A percentile compares a stretch with the other conserved stretches of the same genome.
phyloP scores from a whole-genome alignment of 371 early-diverging fungal genomes.

The Dichotomocladium elegans region DNA sequence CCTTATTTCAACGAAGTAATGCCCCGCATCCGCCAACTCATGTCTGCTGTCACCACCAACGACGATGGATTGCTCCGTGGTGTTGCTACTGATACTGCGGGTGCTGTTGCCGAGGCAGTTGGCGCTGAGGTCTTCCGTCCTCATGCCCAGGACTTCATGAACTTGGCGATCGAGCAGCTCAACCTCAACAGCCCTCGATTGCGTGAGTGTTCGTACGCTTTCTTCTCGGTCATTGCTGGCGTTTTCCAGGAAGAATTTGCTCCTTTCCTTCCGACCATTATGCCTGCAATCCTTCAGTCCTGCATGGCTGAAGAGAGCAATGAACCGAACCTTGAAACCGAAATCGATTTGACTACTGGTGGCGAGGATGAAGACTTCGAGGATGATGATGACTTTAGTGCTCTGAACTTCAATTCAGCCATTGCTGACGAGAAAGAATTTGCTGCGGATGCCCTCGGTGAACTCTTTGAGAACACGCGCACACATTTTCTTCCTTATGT shows the following conservation, averaged over 20 bases:
- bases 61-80: conserved; percentile 72
- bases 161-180: conserved; percentile 72
- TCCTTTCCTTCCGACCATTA: conserved; percentile 65
- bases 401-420: conserved; percentile 58
- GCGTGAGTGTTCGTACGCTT: conserved; percentile 79
- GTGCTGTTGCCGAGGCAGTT: conserved; percentile 79
- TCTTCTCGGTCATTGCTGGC: conserved; percentile 75
- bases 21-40: conserved; percentile 61
- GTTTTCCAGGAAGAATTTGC: conserved; percentile 78
- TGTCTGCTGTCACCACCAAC: conserved; percentile 59
- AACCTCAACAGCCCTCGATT: conserved; percentile 65
- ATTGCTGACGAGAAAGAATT: conserved; percentile 88
- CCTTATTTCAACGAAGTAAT: conserved; percentile 79
- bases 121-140: conserved; percentile 80
- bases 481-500: conserved; percentile 78
- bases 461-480: conserved; percentile 74
- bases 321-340: conserved; percentile 41
- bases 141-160: conserved; percentile 67
- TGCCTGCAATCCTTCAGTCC: conserved; percentile 72
- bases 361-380: conserved; percentile 16
- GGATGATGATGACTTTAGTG: conserved; percentile 12
- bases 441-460: conserved; percentile 81
- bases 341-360: conserved; percentile 33
- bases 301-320: conserved; percentile 69
- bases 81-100: conserved; percentile 79